Base-by-base conservation (phyloP, 164 flowering plant genomes). In the Houttuynia cordata region DNA sequence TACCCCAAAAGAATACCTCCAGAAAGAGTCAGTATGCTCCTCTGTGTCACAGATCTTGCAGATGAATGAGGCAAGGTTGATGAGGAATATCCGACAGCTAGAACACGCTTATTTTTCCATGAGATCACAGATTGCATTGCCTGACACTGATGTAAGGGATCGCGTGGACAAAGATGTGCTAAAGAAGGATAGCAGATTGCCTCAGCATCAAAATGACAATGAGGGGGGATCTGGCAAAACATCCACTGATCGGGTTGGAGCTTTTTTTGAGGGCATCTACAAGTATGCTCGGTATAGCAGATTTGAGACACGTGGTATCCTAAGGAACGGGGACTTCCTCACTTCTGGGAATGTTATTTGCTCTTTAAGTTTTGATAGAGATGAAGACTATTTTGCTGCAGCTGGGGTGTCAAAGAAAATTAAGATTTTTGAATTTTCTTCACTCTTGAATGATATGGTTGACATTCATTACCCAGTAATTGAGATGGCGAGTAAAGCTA, bases 351-450 rank as follows among this genome's bases (percentile, higher is more conserved):
- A 91, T 82, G 99, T 91, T 9, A 87, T 91, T 59, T 88, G 95
- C 74, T 91, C 99, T 42, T 64, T 94, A 75, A 82, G 96, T 77
- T 94, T 94, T 80, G 96, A 91, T 71, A 82, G 90, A 30, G 97
- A 94, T 71, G 87, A 79, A 68, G 99, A 91, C 40, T 88, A 83
- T 65, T 88, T 94, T 68, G 99, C 99, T 71, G 75, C 99, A 68
- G 97, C 96, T 71, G 99, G 99, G 15, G 85, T 91, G 50, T 88
- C 99, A 24, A 94, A 87, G 84, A 94, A 85, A 72, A 91, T 94
- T 56, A 94, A 91, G 71, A 83, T 94, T 69, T 94, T 78, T 73
- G 99, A 87, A 61, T 94, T 77, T 73, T 60, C 71, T 58, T 59
- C 86, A 0, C 78, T 94, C 55, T 70, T 83, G 63, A 74, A 81